Evolutionary conservation across 768 basidiomycete species (phyloP), one percentile per base, ranked within the genome.

Genomic region (Lactifluus subvellereus): DNA sequence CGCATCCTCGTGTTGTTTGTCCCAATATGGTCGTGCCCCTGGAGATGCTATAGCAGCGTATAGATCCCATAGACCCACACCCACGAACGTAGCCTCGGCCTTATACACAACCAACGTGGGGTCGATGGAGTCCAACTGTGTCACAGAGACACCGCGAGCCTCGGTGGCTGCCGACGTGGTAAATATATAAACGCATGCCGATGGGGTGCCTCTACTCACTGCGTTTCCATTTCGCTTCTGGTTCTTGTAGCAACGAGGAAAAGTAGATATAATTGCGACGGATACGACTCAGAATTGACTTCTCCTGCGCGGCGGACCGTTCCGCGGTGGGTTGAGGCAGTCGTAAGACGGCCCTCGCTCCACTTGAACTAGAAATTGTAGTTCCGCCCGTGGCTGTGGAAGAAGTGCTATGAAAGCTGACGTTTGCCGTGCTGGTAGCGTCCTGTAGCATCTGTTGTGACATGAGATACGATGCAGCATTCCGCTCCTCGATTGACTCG

Each of bases 261-360:
- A 99, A 98, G 74, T 98, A 98, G 57, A 98, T 98, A 70, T 99
- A 99, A 72, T 91, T 96, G 63, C 97, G 81, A 70, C 87, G 84
- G 22, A 98, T 91, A 66, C 94, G 80, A 6, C 91, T 86, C 16
- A 90, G 71, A n/a, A 98, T 89, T 4, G 87, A 84, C 72, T 94
- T 92, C 66, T 92, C 87, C 6, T 84, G 88, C 1, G 82, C 82
- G 6, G 82, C 75, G 27, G 79, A 74, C 13, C 72, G 84, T 72
- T 75, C 87, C 66, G 72, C 84, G 71, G 35, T 74, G 10, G 73
- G 69, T 33, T 70, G 74, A 5, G 75, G 74, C 6, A 78, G 68
- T 6, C 70, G 68, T 27, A 71, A 66, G 20, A 66, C 63, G 2
- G 69, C 53, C 10, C 67, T 71, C 1, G 72, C 70, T 10, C 67